These are phyloP conservation scores for Teratosphaeriaceae sp. DNA, from an alignment of 2,329 filamentous ascomycete genomes.

Conservation along the genomic window DNA sequence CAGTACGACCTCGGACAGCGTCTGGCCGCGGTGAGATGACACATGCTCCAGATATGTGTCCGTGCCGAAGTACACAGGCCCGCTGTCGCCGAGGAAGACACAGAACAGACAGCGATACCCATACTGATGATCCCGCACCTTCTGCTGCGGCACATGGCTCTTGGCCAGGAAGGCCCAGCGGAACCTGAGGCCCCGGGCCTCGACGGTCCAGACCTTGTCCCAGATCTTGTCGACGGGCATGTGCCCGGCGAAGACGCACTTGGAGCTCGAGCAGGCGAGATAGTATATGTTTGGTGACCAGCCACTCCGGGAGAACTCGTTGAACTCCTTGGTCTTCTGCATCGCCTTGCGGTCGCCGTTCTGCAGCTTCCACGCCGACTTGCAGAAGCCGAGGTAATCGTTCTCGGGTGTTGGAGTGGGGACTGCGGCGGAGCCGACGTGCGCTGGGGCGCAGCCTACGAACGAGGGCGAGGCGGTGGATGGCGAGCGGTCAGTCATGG, in stretches of 20 bases:
- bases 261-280: constrained; percentile 34
- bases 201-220: constrained; percentile 18
- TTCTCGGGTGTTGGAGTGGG: constrained; percentile 26
- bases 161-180: constrained; percentile 45
- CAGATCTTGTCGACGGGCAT: constrained; percentile 22
- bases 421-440: constrained; percentile 10
- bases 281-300: constrained; percentile 20
- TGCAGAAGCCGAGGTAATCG: constrained; percentile 38
- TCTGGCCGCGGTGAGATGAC: constrained; percentile 29
- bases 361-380: constrained; percentile 37
- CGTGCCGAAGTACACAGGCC: constrained; percentile 34
- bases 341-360: constrained; percentile 30
- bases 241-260: constrained; percentile 39
- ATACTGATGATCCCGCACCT: constrained; percentile 23
- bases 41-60: constrained; percentile 42
- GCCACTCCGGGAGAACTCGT: constrained; percentile 7
- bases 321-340: constrained; percentile 19
- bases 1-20: constrained; percentile 31
- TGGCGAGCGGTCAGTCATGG: not conserved
- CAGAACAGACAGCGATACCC: constrained; percentile 44
- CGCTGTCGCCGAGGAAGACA: constrained; percentile 31
- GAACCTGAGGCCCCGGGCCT: constrained; percentile 33
- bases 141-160: constrained; percentile 34
- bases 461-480: not conserved
- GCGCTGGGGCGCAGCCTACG: not conserved